Base-by-base conservation (phyloP, 2,329 filamentous ascomycete genomes). In the Xylariaceae sp. region DNA sequence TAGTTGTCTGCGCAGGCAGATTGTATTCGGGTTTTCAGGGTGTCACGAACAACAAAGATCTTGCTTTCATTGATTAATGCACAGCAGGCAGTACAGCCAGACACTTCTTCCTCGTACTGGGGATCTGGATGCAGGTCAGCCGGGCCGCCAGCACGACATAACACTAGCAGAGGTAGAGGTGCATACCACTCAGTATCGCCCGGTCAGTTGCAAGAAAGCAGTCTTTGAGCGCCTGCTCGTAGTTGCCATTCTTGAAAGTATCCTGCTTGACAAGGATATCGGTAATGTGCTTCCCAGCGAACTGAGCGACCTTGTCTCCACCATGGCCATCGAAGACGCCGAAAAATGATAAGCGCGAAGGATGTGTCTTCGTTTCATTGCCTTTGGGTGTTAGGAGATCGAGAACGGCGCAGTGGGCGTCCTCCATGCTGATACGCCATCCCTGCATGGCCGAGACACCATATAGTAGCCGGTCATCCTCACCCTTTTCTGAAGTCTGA, bases 341-440 rank as follows among this genome's bases (percentile, higher is more conserved):
- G 73, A 99, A 99, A 80, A 96, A 98, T 67, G 92, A 92, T 71
- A 98, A 82, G 73, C 90, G 87, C 69, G 88, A 86, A 69, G 87
- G 80, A 68, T 88, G 83, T 48, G 80, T 78, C 29, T 86, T 86
- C 67, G 88, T 83, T 65, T 86, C 82, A 53, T 87, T 74, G 59
- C 73, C 73, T 56, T 76, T 70, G 56, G 74, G 70, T 60, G 86
- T 81, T 71, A 95, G 86, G 66, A 98, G 86, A 76, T 98, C 91
- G 73, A 99, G 89, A 49, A 98, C 80, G 53, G 90, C 85, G 61
- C 91, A 91, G 79, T 99, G 95, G 63, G 95, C 88, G 75, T 99
- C 95, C 77, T 99, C 95, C 95, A 99, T 99, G 82, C 91, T 96
- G 79, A 99, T 98, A 80, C 95, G 90, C 95, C 95, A 99, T 82